Percentiles rank a stretch among this genome's conserved stretches.
phyloP scores from a whole-genome alignment of 2,329 filamentous ascomycete species.

The Boeremia lycopersici region DNA sequence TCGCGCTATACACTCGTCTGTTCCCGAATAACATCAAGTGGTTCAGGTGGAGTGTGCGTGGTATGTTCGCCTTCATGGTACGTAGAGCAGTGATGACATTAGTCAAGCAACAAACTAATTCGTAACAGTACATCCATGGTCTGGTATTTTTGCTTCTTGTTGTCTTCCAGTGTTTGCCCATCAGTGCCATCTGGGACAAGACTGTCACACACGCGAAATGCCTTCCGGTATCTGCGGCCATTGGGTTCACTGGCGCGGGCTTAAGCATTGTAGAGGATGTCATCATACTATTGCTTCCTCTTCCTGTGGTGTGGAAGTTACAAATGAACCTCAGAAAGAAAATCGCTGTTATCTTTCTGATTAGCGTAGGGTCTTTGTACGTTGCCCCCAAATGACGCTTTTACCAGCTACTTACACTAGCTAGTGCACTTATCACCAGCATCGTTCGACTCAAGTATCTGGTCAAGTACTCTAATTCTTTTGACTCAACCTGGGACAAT shows the following conservation, averaged over 20 bases:
- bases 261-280: conserved; percentile 21
- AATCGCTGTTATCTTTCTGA: conserved; percentile 15
- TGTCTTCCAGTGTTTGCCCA: conserved; percentile 20
- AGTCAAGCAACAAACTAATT: not conserved
- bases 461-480: conserved; percentile 20
- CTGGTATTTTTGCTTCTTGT: conserved; percentile 21
- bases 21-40: conserved; percentile 17
- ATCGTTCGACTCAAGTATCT: conserved; percentile 23
- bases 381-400: not conserved
- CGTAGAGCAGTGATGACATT: not conserved
- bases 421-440: conserved; percentile 21
- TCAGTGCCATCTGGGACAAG: conserved; percentile 24
- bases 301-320: conserved; percentile 21
- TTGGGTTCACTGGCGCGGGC: conserved; percentile 20
- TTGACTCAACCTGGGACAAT: conserved; percentile 25
- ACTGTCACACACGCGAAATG: conserved; percentile 16
- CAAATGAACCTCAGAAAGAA: conserved; percentile 24
- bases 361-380: conserved; percentile 24
- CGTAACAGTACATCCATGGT: conserved; percentile 12
- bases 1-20: conserved; percentile 18
- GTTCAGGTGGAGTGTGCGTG: conserved; percentile 21
- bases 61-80: conserved; percentile 22
- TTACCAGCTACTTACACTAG: not conserved
- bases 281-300: conserved; percentile 23
- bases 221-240: conserved; percentile 14